Conservation (phyloP, 140 eudicot genomes). For the Stevia rebaudiana region DNA sequence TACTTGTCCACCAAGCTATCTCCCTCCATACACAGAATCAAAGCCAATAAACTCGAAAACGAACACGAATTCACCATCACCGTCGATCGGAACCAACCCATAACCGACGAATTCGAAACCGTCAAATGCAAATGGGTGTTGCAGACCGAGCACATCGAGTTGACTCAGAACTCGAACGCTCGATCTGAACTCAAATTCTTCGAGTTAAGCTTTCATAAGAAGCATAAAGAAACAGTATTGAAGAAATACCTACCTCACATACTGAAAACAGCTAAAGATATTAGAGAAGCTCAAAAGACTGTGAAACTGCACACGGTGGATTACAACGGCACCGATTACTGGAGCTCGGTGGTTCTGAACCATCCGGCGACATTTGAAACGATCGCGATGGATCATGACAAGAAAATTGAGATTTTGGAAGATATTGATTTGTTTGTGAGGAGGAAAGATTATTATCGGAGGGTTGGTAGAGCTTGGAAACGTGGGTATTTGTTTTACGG, state of each 20-base stretch:
- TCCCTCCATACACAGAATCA: conserved; percentile 31
- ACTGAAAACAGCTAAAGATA: conserved; percentile 20
- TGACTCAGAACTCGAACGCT: neutral
- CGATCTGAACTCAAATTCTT: conserved; percentile 21
- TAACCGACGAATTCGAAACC: conserved; percentile 21
- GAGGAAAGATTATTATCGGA: conserved; percentile 44
- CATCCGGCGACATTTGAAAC: conserved; percentile 59
- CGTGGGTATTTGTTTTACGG: conserved; percentile 77
- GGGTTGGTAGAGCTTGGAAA: conserved; percentile 77
- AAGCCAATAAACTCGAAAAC: conserved; percentile 22
- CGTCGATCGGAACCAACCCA: conserved; percentile 27
- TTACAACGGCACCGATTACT: conserved; percentile 24
- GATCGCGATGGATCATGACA: conserved; percentile 49
- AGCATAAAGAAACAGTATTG: conserved; percentile 29
- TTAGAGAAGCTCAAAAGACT: conserved; percentile 15
- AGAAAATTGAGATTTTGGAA: conserved; percentile 36
- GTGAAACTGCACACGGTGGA: conserved; percentile 36
- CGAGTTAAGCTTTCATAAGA: conserved; percentile 32
- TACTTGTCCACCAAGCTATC: conserved; percentile 35
- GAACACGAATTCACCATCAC: conserved; percentile 27
- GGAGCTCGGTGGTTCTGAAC: conserved; percentile 38
- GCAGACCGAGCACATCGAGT: conserved; percentile 12
- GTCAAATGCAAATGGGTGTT: conserved; percentile 31
- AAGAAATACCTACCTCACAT: conserved; percentile 26
- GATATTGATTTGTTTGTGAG: conserved; percentile 53